Evolutionary conservation across 2,329 filamentous ascomycete species (phyloP).

Genomic region (Arthrinium puccinioides): DNA sequence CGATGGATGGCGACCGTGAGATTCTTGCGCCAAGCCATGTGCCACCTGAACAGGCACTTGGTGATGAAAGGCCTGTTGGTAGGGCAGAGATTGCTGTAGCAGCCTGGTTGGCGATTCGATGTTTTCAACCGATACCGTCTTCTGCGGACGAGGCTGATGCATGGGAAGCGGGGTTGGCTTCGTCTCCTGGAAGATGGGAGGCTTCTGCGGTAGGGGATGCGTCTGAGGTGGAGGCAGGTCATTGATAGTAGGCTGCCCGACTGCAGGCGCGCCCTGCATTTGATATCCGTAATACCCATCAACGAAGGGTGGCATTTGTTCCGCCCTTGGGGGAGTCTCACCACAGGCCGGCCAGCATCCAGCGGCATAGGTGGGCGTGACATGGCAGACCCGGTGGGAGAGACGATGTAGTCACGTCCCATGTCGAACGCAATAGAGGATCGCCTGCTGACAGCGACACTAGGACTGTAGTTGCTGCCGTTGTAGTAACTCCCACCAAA

Average conservation of each 20-base stretch:
- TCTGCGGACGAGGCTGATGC: conserved; percentile 92
- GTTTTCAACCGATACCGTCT: conserved; percentile 84
- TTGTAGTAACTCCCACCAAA: conserved; percentile 62
- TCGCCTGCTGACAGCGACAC: conserved; percentile 78
- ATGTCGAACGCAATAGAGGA: conserved; percentile 69
- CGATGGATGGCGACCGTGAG: conserved; percentile 60
- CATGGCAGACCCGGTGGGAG: conserved; percentile 72
- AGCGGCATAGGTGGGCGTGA: conserved; percentile 57
- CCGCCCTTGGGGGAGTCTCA: conserved; percentile 61
- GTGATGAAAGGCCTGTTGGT: conserved; percentile 87
- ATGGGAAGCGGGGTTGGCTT: conserved; percentile 56
- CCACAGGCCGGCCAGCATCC: conserved; percentile 64
- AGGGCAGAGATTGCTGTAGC: conserved; percentile 35
- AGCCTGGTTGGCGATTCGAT: conserved; percentile 79
- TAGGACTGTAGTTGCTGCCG: conserved; percentile 76
- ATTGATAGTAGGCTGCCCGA: conserved; percentile 34
- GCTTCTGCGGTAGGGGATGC: conserved; percentile 52
- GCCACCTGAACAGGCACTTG: conserved; percentile 75
- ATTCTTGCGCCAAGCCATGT: conserved; percentile 48
- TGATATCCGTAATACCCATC: conserved; percentile 10
- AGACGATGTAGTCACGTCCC: conserved; percentile 67
- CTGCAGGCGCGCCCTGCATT: conserved; percentile 11
- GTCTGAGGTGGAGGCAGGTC: conserved; percentile 50
- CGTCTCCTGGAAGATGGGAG: conserved; percentile 46
- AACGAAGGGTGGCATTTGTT: conserved; percentile 20